Base-by-base conservation (phyloP, 2,329 filamentous ascomycete genomes). In the Trichoderma arundinaceum region DNA sequence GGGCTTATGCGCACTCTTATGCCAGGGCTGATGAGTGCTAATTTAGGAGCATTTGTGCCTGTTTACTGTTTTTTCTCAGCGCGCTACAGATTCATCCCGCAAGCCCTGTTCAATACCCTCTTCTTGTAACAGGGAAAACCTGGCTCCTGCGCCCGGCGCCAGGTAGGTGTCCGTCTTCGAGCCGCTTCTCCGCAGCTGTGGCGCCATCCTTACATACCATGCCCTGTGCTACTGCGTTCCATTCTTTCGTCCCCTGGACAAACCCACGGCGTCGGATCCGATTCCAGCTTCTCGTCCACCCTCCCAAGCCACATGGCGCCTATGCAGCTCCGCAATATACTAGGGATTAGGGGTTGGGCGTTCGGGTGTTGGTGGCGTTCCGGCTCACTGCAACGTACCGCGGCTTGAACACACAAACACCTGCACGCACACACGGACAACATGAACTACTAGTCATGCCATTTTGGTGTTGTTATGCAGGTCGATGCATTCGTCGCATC, bases 141-240 rank as follows among this genome's bases (percentile, higher is more conserved):
- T 57, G 53, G 8, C 13, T 17, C 53, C 41, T 57, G 19, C 35
- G 53, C 35, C 53, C 39, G 39, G 53, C 13, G 38, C 53, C 53
- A 28, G 22, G 19, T 9, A 22, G 6, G 35, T 32, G 15, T 44
- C 39, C 22, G 38, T 44, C 38, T 28, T 44, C 2, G 5, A 44
- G 53, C 39, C 53, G 39, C 28, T 39, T 57, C 53, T 57, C 53
- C 53, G 53, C 53, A 57, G 53, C 19, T 44, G 39, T 43, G 39
- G 53, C 53, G 28, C 53, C 53, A 57, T 57, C 33, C 39, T 7
- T 57, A 43, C 22, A 33, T 44, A 1, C 53, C 53, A 32, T 32
- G 22, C 28, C 22, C 39, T 28, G 53, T 19, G 7, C 38, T 17
- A 2, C 19, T 32, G 53, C 9, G 28, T 22, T 7, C 19, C 53